phyloP scores from a whole-genome alignment of 805 yeast species.

The Sugiyamaella marilandica region DNA sequence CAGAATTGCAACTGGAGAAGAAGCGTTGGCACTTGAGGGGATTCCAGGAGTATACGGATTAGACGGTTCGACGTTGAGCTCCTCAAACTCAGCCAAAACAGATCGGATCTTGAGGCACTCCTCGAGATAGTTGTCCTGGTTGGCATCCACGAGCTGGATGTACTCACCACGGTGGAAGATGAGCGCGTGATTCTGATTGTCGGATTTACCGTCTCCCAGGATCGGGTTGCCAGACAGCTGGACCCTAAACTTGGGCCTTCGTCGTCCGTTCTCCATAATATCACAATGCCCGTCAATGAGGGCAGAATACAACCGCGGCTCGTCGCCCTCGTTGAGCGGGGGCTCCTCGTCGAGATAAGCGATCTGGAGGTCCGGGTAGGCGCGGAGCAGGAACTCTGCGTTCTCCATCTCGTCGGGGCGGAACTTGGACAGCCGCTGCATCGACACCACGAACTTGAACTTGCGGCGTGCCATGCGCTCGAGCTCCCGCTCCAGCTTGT shows the following conservation, averaged over 20 bases:
- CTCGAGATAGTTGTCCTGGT: conserved; percentile 91
- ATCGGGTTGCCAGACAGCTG: conserved; percentile 90
- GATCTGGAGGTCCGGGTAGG: conserved; percentile 69
- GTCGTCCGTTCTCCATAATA: conserved; percentile 51
- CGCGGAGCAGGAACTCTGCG: conserved; percentile 58
- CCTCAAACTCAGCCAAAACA: conserved; percentile 88
- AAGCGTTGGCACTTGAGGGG: conserved; percentile 27
- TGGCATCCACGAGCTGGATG: conserved; percentile 91
- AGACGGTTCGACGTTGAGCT: conserved; percentile 48
- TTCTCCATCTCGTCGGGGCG: conserved; percentile 60
- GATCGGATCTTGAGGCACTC: conserved; percentile 90
- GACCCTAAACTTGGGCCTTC: conserved; percentile 61
- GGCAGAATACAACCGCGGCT: conserved; percentile 58
- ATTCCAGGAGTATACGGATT: conserved; percentile 59
- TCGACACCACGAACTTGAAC: conserved; percentile 73
- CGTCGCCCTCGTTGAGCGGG: conserved; percentile 40
- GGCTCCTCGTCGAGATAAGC: conserved; percentile 95
- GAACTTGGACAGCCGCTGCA: conserved; percentile 78
- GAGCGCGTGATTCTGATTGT: conserved; percentile 85
- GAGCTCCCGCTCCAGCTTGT: conserved; percentile 89
- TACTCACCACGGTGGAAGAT: conserved; percentile 91
- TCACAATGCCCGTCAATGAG: conserved; percentile 58
- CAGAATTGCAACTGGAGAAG: conserved; percentile 76
- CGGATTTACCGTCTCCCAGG: conserved; percentile 93
- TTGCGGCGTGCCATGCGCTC: conserved; percentile 79